phyloP scores from a whole-genome alignment of 345 rosid species.

The Lepidium africanum region DNA sequence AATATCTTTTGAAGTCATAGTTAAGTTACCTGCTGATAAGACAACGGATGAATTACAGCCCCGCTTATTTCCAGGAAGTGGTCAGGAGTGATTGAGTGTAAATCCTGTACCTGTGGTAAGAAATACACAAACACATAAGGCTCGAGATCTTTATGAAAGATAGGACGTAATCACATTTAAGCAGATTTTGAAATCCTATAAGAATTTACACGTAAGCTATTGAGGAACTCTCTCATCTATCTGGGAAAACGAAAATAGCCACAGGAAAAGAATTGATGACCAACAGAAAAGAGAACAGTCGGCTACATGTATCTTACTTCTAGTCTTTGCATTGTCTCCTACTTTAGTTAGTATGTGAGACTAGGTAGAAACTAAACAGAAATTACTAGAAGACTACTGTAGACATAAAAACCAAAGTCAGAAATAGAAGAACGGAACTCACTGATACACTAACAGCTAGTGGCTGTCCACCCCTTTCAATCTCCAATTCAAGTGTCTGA shows the following conservation, averaged over 20 bases:
- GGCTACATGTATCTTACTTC: not conserved
- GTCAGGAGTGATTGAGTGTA: constrained; percentile 83
- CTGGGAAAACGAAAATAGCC: not conserved
- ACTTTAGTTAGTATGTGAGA: not conserved
- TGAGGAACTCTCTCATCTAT: not conserved
- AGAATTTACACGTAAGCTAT: not conserved
- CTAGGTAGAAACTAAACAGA: not conserved
- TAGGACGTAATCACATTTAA: not conserved
- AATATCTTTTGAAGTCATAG: not conserved
- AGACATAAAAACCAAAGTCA: not conserved
- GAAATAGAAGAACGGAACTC: constrained; percentile 30
- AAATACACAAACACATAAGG: constrained; percentile 6
- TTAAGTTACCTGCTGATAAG: constrained; percentile 86
- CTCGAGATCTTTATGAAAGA: not conserved
- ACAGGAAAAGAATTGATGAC: not conserved
- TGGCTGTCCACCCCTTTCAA: constrained; percentile 88
- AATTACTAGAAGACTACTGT: not conserved
- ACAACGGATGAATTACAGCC: constrained; percentile 82
- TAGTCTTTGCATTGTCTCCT: not conserved
- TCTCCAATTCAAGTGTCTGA: constrained; percentile 49
- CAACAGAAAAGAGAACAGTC: not conserved
- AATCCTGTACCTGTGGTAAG: constrained; percentile 76
- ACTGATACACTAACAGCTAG: constrained; percentile 57
- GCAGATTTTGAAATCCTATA: not conserved
- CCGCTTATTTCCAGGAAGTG: constrained; percentile 93